Base-by-base conservation (phyloP, 371 early-diverging fungal genomes). In the Blakeslea trispora region DNA sequence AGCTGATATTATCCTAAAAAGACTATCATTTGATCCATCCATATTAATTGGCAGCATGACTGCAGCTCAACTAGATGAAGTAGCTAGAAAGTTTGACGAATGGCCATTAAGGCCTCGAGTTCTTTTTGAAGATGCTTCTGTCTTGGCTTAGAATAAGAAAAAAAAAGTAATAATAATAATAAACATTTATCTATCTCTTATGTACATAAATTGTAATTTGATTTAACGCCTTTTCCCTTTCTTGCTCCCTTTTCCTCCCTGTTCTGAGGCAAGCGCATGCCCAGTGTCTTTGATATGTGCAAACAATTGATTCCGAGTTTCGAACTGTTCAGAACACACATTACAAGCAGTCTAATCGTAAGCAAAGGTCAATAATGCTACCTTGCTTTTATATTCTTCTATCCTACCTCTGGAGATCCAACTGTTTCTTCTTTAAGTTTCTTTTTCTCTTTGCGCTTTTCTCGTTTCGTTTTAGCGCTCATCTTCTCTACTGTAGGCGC, bases 271-370 rank as follows among this genome's bases (percentile, higher is more conserved):
- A 13, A 79, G 57, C 0, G 92, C 91, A 68, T 93, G 93, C 5
- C 91, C 90, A 5, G 84, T 84, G 14, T 57, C 71, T 49, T 86
- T 84, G 48, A 92, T 84, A 60, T 93, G 93, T 0, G 69, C 64
- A 71, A 92, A 93, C 5, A 93, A 66, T 57, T 85, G 82, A 57
- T 85, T 91, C 47, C 89, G 77, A 10, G 86, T 77, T 11, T 74
- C 51, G 71, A 86, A 92, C 31, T 57, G 67, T 8, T 66, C 74
- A 0, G 61, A 55, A 65, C 93, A 93, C 0, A 88, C 85, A 51
- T 87, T 86, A 68, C 93, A 93, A 14, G 48, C 58, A 34, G 69
- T 59, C 58, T 66, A 53, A 18, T 1, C 17, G 24, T 24, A 5
- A 28, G 7, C 28, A 28, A 7, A 28, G 3, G 7, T 28, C 28